A percentile compares a stretch with the other conserved stretches of the same genome.
These are phyloP conservation scores for Paracorniculantispora psalliotae DNA, from an alignment of 2,329 filamentous ascomycete species.

Conservation along the genomic window DNA sequence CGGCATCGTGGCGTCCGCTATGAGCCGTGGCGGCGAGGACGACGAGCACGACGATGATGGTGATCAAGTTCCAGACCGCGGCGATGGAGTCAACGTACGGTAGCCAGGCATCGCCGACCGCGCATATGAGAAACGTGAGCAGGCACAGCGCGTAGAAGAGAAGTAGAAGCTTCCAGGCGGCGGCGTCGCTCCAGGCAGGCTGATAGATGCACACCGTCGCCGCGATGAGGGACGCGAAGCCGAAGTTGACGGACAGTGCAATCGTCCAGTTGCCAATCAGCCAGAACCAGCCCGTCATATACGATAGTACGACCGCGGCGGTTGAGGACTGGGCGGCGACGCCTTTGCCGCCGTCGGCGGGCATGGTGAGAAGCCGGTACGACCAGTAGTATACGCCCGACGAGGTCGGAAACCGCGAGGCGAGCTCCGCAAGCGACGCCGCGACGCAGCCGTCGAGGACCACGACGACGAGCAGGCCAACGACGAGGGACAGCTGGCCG, in stretches of 20 bases:
- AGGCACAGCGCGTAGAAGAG: constrained; percentile 59
- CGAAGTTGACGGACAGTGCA: constrained; percentile 62
- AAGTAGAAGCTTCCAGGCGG: constrained; percentile 52
- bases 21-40: constrained; percentile 50
- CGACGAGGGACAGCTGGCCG: constrained; percentile 7
- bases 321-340: too few species aligned
- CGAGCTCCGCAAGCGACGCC: constrained; percentile 13
- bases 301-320: constrained; percentile 33
- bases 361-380: constrained; percentile 9
- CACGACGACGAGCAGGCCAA: constrained; percentile 15
- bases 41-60: constrained; percentile 53
- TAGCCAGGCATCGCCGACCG: constrained; percentile 52
- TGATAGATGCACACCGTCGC: constrained; percentile 12
- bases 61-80: constrained; percentile 49
- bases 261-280: constrained; percentile 70
- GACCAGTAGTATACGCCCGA: constrained; percentile 17
- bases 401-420: constrained; percentile 14
- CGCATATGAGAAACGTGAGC: constrained; percentile 49
- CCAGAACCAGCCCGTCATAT: constrained; percentile 67
- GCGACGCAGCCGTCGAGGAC: constrained; percentile 11
- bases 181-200: constrained; percentile 2
- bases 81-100: constrained; percentile 56
- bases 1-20: constrained; percentile 45
- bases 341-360: too few species aligned
- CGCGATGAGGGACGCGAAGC: constrained; percentile 48